Base-by-base conservation (phyloP, 108 stramenopile species). In the Nitzschia inconspicua region DNA sequence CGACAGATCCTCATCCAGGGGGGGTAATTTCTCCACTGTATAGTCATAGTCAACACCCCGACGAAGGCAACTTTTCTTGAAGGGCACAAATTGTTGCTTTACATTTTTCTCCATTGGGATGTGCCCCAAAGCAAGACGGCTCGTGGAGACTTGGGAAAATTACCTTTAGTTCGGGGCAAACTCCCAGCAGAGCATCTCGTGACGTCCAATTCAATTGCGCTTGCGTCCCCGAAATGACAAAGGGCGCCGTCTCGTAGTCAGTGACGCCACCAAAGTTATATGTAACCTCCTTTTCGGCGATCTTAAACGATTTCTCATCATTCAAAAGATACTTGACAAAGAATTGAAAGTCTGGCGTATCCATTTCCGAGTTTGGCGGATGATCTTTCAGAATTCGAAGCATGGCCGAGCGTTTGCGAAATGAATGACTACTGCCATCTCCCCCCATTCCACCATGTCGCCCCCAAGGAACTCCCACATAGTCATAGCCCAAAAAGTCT, bases 61-160 rank as follows among this genome's bases (percentile, higher is more conserved):
- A 44, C 23, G 30, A 14, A 9, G 79, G 79, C 25, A 73, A 35
- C 6, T 65, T 42, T 35, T 74, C 70, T 63, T 72, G 63, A 13
- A 83, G 63, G 5, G 82, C 82, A 63, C 82, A 83, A 20, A 83
- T 79, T 20, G 66, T 47, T 7, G 37, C 52, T 31, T 72, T 54
- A 51, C 82, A 83, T 24, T 49, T 60, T 9, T 72, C 72, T 48
- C 60, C 56, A 48, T 79, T 65, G 5, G 82, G 82, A 59, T 79
- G 72, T 16, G 82, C 77, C n/a, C 82, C 82, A 77, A 83, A 83
- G 54, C 82, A 83, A 5, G 63, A 26, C 3, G 82, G 82, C 50
- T 83, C 76, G 42, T 83, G 82, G 43, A 83, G 41, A 19, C 67
- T 65, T 0, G 82, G 82, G 47, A 79, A 83, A 19, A 83, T 76